Evolutionary conservation across 768 basidiomycete species (phyloP).

Genomic region (Psilocybe subaeruginosa): DNA sequence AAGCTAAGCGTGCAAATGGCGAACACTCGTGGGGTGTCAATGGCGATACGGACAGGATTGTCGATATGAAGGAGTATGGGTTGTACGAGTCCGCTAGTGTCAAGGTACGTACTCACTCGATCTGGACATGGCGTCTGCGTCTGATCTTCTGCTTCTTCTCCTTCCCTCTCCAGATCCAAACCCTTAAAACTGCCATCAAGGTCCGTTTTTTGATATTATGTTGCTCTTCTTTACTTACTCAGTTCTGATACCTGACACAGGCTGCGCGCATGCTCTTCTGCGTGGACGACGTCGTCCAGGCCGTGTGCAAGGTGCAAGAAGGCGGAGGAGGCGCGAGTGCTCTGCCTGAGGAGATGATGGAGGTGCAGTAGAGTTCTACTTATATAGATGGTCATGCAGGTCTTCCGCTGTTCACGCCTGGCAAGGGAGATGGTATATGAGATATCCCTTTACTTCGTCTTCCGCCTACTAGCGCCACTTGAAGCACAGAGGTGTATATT

Average conservation of each 20-base stretch:
- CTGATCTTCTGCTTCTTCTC: not conserved
- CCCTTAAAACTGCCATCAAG: constrained; percentile 90
- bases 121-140: no score
- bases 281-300: constrained; percentile 94
- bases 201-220: not conserved
- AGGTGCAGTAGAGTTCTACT: constrained; percentile 7
- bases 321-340: constrained; percentile 46
- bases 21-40: constrained; percentile 93
- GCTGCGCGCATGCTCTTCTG: constrained; percentile 90
- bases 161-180: constrained; percentile 72
- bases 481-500: no score
- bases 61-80: constrained; percentile 94
- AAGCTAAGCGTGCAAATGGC: constrained; percentile 96
- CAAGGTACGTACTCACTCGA: constrained; percentile 54
- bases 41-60: constrained; percentile 94
- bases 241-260: constrained; percentile 32
- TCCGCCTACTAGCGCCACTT: no score
- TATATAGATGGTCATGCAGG: no score
- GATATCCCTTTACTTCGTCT: no score
- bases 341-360: constrained; percentile 62
- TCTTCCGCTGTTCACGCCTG: no score
- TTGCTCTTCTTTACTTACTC: not conserved
- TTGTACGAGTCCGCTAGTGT: constrained; percentile 96
- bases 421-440: no score
- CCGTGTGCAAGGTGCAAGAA: constrained; percentile 77